Base-by-base conservation (phyloP, 257 asterid genomes). In the Solanum neorickii region DNA sequence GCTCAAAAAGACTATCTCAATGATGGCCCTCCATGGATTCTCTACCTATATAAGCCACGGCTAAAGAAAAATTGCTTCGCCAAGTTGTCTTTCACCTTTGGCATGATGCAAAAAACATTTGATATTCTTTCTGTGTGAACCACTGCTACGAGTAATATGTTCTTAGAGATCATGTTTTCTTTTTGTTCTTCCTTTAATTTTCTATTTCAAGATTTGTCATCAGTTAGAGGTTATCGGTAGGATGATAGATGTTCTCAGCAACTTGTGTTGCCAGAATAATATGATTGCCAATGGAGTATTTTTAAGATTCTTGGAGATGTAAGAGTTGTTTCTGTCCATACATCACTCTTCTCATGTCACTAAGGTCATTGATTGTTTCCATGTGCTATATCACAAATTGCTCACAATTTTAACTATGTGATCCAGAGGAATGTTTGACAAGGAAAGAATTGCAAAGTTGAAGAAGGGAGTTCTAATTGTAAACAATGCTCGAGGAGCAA, bases 401-500 rank as follows among this genome's bases (percentile, higher is more conserved):
- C 46, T 46, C 47, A 35, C 9, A 47, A 33, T 5, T 42, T 84
- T 35, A 44, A 37, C 44, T 33, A 18, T 52, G 86, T 88, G 35
- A 83, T 44, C 73, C 86, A 97, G 99, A 87, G 98, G 98, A 86
- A 87, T 97, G 99, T 97, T 97, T 49, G 86, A 97, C 92, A 97
- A 93, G 88, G 95, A 94, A 5, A 95, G 84, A 93, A 97, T 97
- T 82, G 95, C 98, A 6, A 96, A 93, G 95, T 92, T 95, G 16
- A 97, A 97, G 88, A 96, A 94, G 94, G 99, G 99, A 15, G 99
- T 96, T 86, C 86, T 96, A 18, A 94, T 97, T 29, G 98, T 97
- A 88, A 97, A 97, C 94, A 97, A 97, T 75, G 99, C 99, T 73
- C 91, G 99, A 92, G 99, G 99, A 49, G 99, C 99, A 42, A 94